Evolutionary conservation across 2,329 filamentous ascomycete genomes (phyloP).

Genomic region (Talaromyces sp.): DNA sequence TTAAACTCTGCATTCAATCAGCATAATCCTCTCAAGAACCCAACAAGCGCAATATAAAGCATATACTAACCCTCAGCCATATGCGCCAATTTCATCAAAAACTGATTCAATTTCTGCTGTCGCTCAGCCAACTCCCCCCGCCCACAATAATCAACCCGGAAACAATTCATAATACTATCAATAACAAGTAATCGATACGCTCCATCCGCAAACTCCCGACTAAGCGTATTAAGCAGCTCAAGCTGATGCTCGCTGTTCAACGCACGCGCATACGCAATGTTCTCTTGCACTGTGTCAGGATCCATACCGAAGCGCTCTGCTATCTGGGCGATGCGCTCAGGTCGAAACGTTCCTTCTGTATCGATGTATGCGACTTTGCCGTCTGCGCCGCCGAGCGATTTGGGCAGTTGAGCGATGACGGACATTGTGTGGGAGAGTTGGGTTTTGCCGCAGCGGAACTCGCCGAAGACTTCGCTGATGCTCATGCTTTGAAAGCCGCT

Average conservation of each 20-base stretch:
- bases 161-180: slow-evolving; percentile 71
- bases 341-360: slow-evolving; percentile 67
- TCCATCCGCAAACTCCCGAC: slow-evolving; percentile 63
- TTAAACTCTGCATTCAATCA: slow-evolving; percentile 61
- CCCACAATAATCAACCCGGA: slow-evolving; percentile 68
- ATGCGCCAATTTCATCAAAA: slow-evolving; percentile 64
- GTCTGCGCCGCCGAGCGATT: slow-evolving; percentile 66
- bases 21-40: background rate
- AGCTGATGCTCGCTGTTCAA: slow-evolving; percentile 69
- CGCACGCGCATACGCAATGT: slow-evolving; percentile 67
- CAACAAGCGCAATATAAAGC: background rate
- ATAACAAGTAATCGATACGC: slow-evolving; percentile 69
- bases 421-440: slow-evolving; percentile 71
- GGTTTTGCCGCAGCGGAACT: slow-evolving; percentile 65
- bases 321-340: slow-evolving; percentile 68
- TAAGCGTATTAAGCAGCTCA: slow-evolving; percentile 64
- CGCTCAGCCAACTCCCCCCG: slow-evolving; percentile 69
- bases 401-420: slow-evolving; percentile 60
- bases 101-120: slow-evolving; percentile 69
- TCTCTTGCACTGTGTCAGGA: slow-evolving; percentile 62
- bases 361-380: slow-evolving; percentile 72
- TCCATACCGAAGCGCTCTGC: slow-evolving; percentile 67
- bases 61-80: slow-evolving; percentile 60
- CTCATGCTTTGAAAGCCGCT: slow-evolving; percentile 72
- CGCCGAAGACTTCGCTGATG: slow-evolving; percentile 59